These are phyloP conservation scores for Dentipellis fragilis DNA, from an alignment of 768 basidiomycete genomes.

Conservation along the genomic window DNA sequence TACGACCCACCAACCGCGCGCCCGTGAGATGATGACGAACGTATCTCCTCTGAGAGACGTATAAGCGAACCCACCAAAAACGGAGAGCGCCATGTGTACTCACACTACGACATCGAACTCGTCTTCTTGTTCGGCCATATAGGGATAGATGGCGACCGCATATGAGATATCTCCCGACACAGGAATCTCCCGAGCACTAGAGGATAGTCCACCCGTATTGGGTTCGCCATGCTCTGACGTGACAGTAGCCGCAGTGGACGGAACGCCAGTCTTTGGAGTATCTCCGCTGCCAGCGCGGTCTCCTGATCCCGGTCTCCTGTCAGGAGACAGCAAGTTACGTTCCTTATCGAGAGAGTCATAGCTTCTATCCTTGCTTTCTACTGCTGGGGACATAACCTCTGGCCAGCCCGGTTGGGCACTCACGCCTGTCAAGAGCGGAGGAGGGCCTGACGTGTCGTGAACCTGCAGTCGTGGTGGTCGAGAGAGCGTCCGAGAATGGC, in stretches of 20 bases:
- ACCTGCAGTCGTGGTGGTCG: slow-evolving; percentile 68
- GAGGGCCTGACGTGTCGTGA: slow-evolving; percentile 43
- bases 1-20: slow-evolving; percentile 99
- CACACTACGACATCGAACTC: slow-evolving; percentile 97
- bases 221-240: slow-evolving; percentile 19
- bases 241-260: slow-evolving; percentile 18
- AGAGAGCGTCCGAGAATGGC: slow-evolving; percentile 22
- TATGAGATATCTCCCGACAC: slow-evolving; percentile 60
- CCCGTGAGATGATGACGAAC: slow-evolving; percentile 84
- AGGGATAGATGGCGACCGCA: slow-evolving; percentile 96
- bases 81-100: slow-evolving; percentile 22
- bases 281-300: slow-evolving; percentile 5
- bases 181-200: slow-evolving; percentile 22
- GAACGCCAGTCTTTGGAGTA: slow-evolving; percentile 27
- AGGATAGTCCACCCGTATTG: slow-evolving; percentile 12
- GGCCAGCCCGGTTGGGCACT: slow-evolving; percentile 66
- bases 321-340: not conserved
- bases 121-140: slow-evolving; percentile 96
- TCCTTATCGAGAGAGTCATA: slow-evolving; percentile 27
- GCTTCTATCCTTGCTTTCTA: slow-evolving; percentile 29
- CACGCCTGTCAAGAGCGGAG: slow-evolving; percentile 43
- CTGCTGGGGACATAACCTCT: slow-evolving; percentile 54
- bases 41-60: slow-evolving; percentile 63
- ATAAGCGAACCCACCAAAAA: not conserved
- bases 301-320: slow-evolving; percentile 6